Evolutionary conservation across 2,329 filamentous ascomycete species (phyloP).

Genomic region (Orbilia brochopaga): DNA sequence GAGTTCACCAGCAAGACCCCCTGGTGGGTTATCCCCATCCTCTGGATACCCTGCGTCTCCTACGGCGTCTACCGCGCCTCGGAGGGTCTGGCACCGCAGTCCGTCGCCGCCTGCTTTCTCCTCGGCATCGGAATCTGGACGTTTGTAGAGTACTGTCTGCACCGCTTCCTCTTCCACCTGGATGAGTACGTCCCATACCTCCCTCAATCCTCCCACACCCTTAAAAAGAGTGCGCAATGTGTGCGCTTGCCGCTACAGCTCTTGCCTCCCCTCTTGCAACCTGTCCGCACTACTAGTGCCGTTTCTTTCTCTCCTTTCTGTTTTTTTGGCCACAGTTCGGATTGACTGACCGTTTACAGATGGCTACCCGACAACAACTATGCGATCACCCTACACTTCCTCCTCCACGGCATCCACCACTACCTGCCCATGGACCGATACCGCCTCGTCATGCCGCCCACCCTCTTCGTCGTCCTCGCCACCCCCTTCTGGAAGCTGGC

Average conservation of each 20-base stretch:
- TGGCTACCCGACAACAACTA: conserved; percentile 89
- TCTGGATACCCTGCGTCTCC: conserved; percentile 81
- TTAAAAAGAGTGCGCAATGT: not conserved
- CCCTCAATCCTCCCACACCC: conserved; percentile 2
- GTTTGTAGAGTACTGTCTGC: conserved; percentile 84
- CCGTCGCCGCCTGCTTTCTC: conserved; percentile 67
- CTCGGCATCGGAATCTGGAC: conserved; percentile 81
- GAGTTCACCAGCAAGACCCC: conserved; percentile 94
- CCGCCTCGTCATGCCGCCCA: conserved; percentile 93
- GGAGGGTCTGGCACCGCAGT: conserved; percentile 63
- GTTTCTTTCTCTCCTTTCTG: too few species aligned
- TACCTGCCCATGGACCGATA: conserved; percentile 98
- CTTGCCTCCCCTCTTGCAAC: too few species aligned
- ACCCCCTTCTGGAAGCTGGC: conserved; percentile 91
- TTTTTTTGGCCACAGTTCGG: too few species aligned
- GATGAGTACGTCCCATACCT: conserved; percentile 75
- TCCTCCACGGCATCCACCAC: conserved; percentile 95
- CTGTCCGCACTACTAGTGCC: too few species aligned
- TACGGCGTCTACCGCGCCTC: conserved; percentile 74
- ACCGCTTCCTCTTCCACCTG: conserved; percentile 91
- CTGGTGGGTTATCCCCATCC: conserved; percentile 84
- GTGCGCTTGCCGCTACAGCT: too few species aligned
- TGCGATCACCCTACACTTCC: conserved; percentile 84
- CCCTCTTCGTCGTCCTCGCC: conserved; percentile 81
- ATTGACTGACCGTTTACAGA: conserved; percentile 59